Base-by-base conservation (phyloP, 768 basidiomycete genomes). In the Phaeotremella skinneri region DNA sequence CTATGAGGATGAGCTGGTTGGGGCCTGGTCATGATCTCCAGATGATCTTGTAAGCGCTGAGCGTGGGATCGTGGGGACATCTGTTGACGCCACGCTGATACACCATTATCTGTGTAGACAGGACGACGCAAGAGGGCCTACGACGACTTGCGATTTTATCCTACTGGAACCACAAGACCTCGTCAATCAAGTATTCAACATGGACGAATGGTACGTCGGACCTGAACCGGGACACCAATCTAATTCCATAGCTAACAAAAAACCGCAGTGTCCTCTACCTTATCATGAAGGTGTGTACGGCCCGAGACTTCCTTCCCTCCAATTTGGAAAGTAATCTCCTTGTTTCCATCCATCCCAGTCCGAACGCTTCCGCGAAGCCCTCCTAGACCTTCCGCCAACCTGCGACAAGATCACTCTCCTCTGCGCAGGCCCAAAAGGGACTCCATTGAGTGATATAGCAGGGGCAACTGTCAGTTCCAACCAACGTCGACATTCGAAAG, bases 291-390 rank as follows among this genome's bases (percentile, higher is more conserved):
- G 88, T 86, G 56, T 47, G 78, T 60, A 37, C 34, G 34, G 9
- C 17, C 7, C 34, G 34, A 37, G 7, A 37, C 34, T 17, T 7
- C 34, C 17, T 17, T 37, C 9, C 7, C 13, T 9, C 23, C 52
- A 47, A 30, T 31, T 47, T 20, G 20, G 25, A 52, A 4, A 25
- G 32, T 31, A 23, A 52, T 56, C 9, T 11, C 17, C 30, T 21
- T 47, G 25, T 50, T 31, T 25, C 43, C 27, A 37, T 52, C 30
- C 50, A 23, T 0, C 26, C 26, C 66, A 83, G 84, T 94, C 93
- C 2, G 92, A 88, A 4, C 93, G 91, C 90, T 86, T 98, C 31
- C 85, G 89, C 42, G 91, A 96, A 59, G 91, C 93, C 0, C 82
- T 97, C 14, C 85, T 87, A 11, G 94, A 97, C 71, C 81, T 99